A percentile compares a stretch with the other conserved stretches of the same genome.
phyloP scores from a whole-genome alignment of 2,329 filamentous ascomycete species.

The Sphaerulina musiva region DNA sequence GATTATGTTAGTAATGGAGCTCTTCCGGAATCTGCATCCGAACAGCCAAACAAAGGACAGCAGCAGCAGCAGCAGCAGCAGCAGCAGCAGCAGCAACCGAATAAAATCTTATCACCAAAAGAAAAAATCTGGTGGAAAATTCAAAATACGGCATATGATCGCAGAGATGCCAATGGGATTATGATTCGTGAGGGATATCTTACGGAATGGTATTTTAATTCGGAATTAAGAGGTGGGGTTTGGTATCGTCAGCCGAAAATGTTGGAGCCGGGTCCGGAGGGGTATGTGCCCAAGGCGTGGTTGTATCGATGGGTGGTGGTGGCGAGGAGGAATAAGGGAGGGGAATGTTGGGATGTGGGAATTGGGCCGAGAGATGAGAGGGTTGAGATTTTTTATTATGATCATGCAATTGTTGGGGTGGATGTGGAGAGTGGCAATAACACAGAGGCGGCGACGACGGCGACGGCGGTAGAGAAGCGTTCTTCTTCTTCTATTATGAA shows the following conservation, averaged over 20 bases:
- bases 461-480: too few species aligned
- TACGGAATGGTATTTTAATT: background rate
- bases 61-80: too few species aligned
- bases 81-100: too few species aligned
- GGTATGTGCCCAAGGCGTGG: background rate
- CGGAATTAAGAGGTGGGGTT: background rate
- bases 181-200: background rate
- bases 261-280: background rate
- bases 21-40: too few species aligned
- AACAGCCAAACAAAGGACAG: too few species aligned
- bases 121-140: slow-evolving; percentile 6
- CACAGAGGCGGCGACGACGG: too few species aligned
- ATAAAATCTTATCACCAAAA: too few species aligned
- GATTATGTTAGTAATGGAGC: slow-evolving; percentile 3
- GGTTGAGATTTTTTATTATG: background rate
- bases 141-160: background rate
- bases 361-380: background rate
- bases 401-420: background rate
- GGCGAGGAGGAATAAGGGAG: too few species aligned
- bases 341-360: too few species aligned
- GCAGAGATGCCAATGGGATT: too few species aligned
- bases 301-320: background rate
- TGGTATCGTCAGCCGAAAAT: background rate
- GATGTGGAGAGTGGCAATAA: too few species aligned
- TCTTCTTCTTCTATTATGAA: background rate